These are phyloP conservation scores for Cytospora piceicola DNA, from an alignment of 2,329 filamentous ascomycete genomes.

Conservation along the genomic window DNA sequence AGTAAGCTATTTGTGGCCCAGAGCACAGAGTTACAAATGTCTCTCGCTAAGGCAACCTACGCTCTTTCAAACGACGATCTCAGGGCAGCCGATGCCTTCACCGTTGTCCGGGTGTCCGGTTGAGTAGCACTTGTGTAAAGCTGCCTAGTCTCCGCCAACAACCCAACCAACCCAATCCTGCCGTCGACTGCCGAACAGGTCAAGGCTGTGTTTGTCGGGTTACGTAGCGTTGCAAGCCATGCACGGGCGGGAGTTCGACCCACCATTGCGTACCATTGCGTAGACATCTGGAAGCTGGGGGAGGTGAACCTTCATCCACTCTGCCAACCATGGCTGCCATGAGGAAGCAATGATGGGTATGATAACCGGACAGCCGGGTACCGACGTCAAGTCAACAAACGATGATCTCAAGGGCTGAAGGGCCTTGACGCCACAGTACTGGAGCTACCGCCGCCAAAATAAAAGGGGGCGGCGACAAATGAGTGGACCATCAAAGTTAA, in stretches of 20 bases:
- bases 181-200: constrained; percentile 1
- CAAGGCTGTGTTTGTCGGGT: neutral
- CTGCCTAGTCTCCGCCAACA: constrained; percentile 3
- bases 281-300: too few relatives aligned
- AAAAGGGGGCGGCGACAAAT: constrained; percentile 23
- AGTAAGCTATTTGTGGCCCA: neutral
- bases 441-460: constrained; percentile 1
- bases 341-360: constrained; percentile 1
- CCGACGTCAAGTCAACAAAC: constrained; percentile 6
- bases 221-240: constrained; percentile 4
- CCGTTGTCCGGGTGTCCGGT: constrained; percentile 1
- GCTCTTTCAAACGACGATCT: neutral
- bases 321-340: neutral
- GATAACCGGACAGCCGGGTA: neutral
- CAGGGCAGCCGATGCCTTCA: constrained; percentile 1
- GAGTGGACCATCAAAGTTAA: constrained; percentile 19
- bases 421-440: neutral
- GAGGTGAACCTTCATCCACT: neutral
- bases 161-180: constrained; percentile 3
- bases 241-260: neutral
- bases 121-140: constrained; percentile 14
- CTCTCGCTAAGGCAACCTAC: constrained; percentile 10
- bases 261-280: constrained; percentile 2
- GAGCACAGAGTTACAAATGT: constrained; percentile 9
- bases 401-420: neutral